These are phyloP conservation scores for Aspergillus alliaceus DNA, from an alignment of 2,329 filamentous ascomycete genomes.

Conservation along the genomic window DNA sequence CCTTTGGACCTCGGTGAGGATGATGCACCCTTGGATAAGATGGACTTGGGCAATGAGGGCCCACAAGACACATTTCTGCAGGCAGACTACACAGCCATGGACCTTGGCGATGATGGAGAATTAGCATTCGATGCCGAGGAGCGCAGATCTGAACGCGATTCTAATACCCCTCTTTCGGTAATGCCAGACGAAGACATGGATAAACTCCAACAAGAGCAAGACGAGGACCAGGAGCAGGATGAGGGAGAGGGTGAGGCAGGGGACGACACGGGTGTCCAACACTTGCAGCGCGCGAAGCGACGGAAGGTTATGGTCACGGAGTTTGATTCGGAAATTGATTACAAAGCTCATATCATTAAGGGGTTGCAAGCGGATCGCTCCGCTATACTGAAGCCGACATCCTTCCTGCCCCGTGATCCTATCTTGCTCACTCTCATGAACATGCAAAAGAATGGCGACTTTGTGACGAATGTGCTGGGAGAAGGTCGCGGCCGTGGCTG, in stretches of 20 bases:
- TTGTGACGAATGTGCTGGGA: conserved; percentile 82
- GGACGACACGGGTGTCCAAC: conserved; percentile 56
- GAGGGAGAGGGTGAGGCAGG: conserved; percentile 51
- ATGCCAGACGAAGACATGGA: conserved; percentile 62
- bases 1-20: conserved; percentile 49
- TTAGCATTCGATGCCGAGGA: conserved; percentile 50
- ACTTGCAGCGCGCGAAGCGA: conserved; percentile 73
- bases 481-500: conserved; percentile 75
- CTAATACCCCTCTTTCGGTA: conserved; percentile 54
- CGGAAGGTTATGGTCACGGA: conserved; percentile 69
- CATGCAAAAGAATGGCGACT: conserved; percentile 86
- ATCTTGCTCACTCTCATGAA: conserved; percentile 84
- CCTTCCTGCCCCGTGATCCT: conserved; percentile 83
- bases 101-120: conserved; percentile 53
- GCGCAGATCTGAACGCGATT: conserved; percentile 59
- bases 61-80: conserved; percentile 55
- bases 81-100: conserved; percentile 54
- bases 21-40: conserved; percentile 43
- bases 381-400: conserved; percentile 78
- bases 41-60: conserved; percentile 35
- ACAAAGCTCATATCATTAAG: conserved; percentile 76
- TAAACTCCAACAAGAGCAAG: conserved; percentile 42
- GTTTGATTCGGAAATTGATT: conserved; percentile 77
- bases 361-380: conserved; percentile 82
- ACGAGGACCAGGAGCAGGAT: conserved; percentile 50